Conservation (phyloP, 306 rosid genomes). For the Purshia tridentata region DNA sequence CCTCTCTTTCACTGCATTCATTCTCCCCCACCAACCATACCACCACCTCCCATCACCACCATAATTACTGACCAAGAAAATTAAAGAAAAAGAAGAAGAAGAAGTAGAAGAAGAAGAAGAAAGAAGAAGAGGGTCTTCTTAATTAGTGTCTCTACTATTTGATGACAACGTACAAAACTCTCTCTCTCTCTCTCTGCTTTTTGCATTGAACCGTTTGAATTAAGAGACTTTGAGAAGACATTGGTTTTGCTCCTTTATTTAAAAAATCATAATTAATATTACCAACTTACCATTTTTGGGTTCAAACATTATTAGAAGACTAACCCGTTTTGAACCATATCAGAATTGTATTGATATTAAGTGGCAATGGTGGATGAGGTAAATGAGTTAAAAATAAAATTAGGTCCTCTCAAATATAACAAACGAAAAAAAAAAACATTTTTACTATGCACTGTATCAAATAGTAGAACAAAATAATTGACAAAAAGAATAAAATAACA, state of each 20-base stretch:
- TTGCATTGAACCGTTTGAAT: constrained; percentile 42
- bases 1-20: constrained; percentile 57
- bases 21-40: constrained; percentile 65
- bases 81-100: constrained; percentile 5
- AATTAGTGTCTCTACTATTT: constrained; percentile 35
- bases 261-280: not conserved
- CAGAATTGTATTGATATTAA: no score
- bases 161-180: not conserved
- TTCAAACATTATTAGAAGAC: no score
- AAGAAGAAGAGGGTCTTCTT: constrained; percentile 16
- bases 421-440: no score
- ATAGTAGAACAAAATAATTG: no score
- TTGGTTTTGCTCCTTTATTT: not conserved
- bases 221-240: constrained; percentile 35
- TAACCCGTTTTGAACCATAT: no score
- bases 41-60: constrained; percentile 41
- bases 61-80: constrained; percentile 24
- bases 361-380: no score
- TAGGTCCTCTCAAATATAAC: no score
- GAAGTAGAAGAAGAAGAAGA: constrained; percentile 3
- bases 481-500: not conserved
- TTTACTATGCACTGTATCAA: no score
- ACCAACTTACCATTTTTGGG: not conserved
- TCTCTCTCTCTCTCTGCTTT: constrained; percentile 4
- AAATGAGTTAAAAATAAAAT: no score